phyloP scores from a whole-genome alignment of 148 eudicot genomes.

The Vaccinium darrowii region DNA sequence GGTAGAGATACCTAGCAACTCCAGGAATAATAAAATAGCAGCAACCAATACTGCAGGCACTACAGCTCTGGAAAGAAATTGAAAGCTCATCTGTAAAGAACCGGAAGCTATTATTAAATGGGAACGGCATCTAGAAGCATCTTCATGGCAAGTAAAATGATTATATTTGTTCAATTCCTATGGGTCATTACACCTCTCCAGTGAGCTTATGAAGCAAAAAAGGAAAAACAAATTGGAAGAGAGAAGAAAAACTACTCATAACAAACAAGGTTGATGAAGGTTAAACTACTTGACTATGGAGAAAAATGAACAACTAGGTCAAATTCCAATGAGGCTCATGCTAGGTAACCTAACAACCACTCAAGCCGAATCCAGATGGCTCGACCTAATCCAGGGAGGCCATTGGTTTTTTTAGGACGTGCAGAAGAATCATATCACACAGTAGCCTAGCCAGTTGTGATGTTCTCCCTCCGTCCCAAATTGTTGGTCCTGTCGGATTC shows the following conservation, averaged over 20 bases:
- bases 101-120: constrained; percentile 10
- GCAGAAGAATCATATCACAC: background rate
- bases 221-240: background rate
- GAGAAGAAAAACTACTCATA: background rate
- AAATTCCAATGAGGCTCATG: background rate
- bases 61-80: constrained; percentile 93
- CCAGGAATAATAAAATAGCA: constrained; percentile 86
- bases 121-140: background rate
- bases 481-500: too few species aligned
- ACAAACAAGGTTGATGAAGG: background rate
- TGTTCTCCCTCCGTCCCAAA: background rate
- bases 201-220: background rate
- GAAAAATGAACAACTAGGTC: background rate
- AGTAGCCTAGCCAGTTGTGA: background rate
- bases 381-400: constrained; percentile 4
- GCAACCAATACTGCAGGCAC: constrained; percentile 93
- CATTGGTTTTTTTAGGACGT: background rate
- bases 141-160: background rate
- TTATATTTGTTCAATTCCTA: background rate
- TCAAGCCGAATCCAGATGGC: background rate
- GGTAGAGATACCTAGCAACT: constrained; percentile 90
- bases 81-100: constrained; percentile 75
- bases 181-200: background rate
- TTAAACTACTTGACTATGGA: background rate
- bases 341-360: background rate